These are phyloP conservation scores for Syzygium grande DNA, from an alignment of 345 rosid species.

Conservation along the genomic window DNA sequence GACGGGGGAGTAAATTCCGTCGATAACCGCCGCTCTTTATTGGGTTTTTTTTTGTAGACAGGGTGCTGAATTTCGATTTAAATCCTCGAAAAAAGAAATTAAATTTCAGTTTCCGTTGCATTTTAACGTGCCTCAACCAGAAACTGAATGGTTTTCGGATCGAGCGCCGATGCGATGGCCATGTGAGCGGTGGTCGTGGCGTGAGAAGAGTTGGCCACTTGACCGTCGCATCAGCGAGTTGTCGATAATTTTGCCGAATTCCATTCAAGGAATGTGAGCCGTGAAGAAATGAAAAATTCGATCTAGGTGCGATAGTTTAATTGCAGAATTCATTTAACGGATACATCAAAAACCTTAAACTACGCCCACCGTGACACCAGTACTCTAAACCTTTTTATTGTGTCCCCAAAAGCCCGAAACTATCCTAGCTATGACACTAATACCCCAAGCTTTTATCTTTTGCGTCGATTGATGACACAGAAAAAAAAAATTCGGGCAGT, in stretches of 20 bases:
- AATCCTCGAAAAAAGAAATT: neutral
- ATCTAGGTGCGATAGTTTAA: neutral
- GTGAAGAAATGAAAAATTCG: neutral
- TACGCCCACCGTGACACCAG: rapidly evolving
- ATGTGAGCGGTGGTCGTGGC: neutral
- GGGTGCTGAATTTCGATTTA: neutral
- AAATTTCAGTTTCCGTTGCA: neutral
- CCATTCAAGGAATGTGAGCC: neutral
- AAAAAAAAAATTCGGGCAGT: too few relatives aligned
- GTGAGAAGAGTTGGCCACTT: rapidly evolving
- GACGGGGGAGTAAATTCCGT: rapidly evolving
- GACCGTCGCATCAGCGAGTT: too few relatives aligned
- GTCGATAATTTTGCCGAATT: neutral
- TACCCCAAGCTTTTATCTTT: rapidly evolving
- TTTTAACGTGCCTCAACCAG: neutral
- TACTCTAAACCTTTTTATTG: neutral
- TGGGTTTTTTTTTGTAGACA: neutral
- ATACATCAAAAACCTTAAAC: neutral
- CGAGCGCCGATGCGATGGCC: neutral
- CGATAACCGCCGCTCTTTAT: rapidly evolving
- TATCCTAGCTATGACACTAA: rapidly evolving
- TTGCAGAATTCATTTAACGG: neutral
- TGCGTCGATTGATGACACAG: too few relatives aligned
- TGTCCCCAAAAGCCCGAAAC: neutral
- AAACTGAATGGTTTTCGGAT: neutral